Percentiles rank a stretch among this genome's conserved stretches.
These are phyloP conservation scores for Gnomoniopsis smithogilvyi DNA, from an alignment of 2,329 filamentous ascomycete species.

Conservation along the genomic window DNA sequence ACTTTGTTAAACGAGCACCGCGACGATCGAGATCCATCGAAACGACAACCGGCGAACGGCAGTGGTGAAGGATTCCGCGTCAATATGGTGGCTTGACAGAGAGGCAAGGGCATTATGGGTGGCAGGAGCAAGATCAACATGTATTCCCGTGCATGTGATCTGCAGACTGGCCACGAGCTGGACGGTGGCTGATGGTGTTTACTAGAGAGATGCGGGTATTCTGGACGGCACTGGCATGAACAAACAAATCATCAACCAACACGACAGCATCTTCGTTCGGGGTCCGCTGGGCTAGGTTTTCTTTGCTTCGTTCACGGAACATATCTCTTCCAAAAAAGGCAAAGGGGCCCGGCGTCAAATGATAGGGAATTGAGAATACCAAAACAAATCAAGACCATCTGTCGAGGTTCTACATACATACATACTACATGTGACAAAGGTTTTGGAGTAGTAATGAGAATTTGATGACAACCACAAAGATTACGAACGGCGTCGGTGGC, in stretches of 20 bases:
- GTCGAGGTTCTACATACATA: constrained; percentile 30
- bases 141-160: not conserved
- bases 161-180: constrained; percentile 5
- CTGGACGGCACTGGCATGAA: constrained; percentile 41
- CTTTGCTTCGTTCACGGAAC: constrained; percentile 56
- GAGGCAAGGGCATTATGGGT: constrained; percentile 10
- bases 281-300: constrained; percentile 43
- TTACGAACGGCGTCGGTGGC: not conserved
- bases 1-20: constrained; percentile 26
- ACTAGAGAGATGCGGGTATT: constrained; percentile 31
- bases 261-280: constrained; percentile 44
- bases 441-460: constrained; percentile 22
- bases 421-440: constrained; percentile 31
- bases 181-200: constrained; percentile 19
- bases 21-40: constrained; percentile 13
- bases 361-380: constrained; percentile 60
- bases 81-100: constrained; percentile 17
- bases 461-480: constrained; percentile 21
- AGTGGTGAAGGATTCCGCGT: constrained; percentile 12
- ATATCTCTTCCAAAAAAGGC: constrained; percentile 41
- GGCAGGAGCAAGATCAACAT: constrained; percentile 7
- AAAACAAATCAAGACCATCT: constrained; percentile 29
- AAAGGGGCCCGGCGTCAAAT: constrained; percentile 61
- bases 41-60: constrained; percentile 27
- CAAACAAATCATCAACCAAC: constrained; percentile 26